Conservation (phyloP, 2,329 filamentous ascomycete genomes). For the Pseudophaeomoniella oleicola region DNA sequence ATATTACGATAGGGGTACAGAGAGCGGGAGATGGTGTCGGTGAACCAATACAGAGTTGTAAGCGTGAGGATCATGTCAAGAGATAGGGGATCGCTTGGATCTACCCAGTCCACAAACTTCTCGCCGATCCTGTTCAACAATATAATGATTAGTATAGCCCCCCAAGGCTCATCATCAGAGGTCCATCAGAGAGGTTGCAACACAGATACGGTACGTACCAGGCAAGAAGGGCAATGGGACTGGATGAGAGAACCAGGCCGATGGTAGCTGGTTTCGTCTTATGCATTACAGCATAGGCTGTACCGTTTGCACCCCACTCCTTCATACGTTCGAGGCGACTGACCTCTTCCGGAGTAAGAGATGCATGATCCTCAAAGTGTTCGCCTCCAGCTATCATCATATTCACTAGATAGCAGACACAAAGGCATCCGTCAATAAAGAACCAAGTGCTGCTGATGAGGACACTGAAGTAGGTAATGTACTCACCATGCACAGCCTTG, state of each 20-base stretch:
- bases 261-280: conserved; percentile 14
- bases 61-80: conserved; percentile 2
- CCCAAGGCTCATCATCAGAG: no score
- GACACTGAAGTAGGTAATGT: no score
- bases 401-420: no score
- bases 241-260: conserved; percentile 24
- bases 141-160: no score
- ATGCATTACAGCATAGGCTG: conserved; percentile 38
- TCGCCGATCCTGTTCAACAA: conserved; percentile 28
- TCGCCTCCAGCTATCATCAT: not conserved
- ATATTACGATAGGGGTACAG: conserved; percentile 2
- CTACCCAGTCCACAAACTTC: conserved; percentile 30
- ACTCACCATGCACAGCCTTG: no score
- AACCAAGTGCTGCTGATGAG: conserved; percentile 4
- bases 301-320: conserved; percentile 26
- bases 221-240: conserved; percentile 26
- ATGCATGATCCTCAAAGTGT: not conserved
- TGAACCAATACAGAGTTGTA: conserved; percentile 3
- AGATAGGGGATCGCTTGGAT: conserved; percentile 16
- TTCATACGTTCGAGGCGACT: conserved; percentile 19
- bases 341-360: not conserved
- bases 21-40: not conserved
- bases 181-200: no score
- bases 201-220: no score
- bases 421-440: no score